Conservation (phyloP, 2,329 filamentous ascomycete genomes). For the Sporothrix phasma region DNA sequence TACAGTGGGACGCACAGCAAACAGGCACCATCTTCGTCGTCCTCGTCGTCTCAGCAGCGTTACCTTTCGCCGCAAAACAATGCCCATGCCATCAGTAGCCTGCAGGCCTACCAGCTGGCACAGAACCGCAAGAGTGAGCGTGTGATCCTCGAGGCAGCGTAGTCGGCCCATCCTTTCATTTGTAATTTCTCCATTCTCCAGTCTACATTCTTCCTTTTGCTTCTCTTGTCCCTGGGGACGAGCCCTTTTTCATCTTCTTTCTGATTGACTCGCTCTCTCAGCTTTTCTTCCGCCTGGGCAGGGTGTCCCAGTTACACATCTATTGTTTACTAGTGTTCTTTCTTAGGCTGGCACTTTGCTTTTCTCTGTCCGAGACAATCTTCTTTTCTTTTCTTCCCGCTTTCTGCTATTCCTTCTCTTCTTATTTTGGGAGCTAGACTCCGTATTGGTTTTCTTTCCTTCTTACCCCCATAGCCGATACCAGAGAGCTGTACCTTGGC, state of each 20-base stretch:
- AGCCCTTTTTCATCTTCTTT: background rate
- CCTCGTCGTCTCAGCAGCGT: background rate
- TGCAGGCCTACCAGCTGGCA: slow-evolving; percentile 22
- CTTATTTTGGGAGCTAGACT: background rate
- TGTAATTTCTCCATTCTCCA: slow-evolving; percentile 2
- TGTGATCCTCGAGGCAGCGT: slow-evolving; percentile 40
- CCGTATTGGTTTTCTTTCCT: background rate
- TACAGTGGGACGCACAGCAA: too few species aligned
- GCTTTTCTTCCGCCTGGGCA: background rate
- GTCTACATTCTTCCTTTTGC: background rate
- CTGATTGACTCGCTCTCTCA: background rate
- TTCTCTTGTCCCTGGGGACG: background rate
- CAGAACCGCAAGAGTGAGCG: slow-evolving; percentile 43
- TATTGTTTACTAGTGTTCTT: background rate
- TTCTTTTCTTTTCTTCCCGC: background rate
- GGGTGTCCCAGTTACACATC: too few species aligned
- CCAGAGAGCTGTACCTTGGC: background rate
- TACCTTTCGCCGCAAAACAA: slow-evolving; percentile 21
- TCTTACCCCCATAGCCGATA: background rate
- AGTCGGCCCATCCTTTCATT: background rate
- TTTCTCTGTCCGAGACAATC: background rate
- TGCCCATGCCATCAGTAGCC: background rate
- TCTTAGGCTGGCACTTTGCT: background rate
- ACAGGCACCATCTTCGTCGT: too few species aligned
- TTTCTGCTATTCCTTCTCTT: background rate